These are phyloP conservation scores for Heimioporus sp. DNA, from an alignment of 768 basidiomycete species.

Conservation along the genomic window DNA sequence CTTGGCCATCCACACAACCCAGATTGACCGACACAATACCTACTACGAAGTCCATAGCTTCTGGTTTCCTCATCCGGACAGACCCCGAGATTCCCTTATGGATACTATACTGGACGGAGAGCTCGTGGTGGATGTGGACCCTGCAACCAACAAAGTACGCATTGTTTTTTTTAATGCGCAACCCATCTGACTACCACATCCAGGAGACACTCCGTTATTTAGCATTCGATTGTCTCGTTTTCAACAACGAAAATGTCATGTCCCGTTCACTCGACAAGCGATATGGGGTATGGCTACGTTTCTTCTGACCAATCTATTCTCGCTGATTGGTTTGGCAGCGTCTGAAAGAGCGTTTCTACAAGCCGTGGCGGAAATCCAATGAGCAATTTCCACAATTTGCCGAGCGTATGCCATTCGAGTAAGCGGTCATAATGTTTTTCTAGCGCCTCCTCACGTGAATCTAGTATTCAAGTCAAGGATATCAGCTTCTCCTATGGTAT, in stretches of 20 bases:
- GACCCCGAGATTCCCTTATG: conserved; percentile 61
- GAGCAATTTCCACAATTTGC: conserved; percentile 66
- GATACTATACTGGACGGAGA: conserved; percentile 92
- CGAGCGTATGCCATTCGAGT: conserved; percentile 79
- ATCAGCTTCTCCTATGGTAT: conserved; percentile 87
- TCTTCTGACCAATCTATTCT: neutral
- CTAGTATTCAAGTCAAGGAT: conserved; percentile 82
- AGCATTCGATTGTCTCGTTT: conserved; percentile 91
- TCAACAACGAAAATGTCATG: conserved; percentile 88
- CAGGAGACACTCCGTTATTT: conserved; percentile 83
- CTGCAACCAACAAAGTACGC: conserved; percentile 64
- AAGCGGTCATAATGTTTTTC: conserved; percentile 28
- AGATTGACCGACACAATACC: conserved; percentile 95
- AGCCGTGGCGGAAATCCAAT: conserved; percentile 73
- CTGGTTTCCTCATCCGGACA: conserved; percentile 87
- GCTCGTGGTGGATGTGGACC: conserved; percentile 88
- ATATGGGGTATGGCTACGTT: conserved; percentile 68
- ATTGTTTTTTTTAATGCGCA: neutral
- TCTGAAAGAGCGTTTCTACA: conserved; percentile 77
- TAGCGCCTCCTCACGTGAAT: conserved; percentile 5
- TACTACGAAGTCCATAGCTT: conserved; percentile 76
- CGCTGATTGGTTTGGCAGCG: conserved; percentile 30
- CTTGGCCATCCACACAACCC: conserved; percentile 8
- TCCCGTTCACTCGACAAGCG: conserved; percentile 75
- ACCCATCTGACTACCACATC: neutral